These are phyloP conservation scores for Malania oleifera DNA, from an alignment of 164 flowering plant species.

Conservation along the genomic window DNA sequence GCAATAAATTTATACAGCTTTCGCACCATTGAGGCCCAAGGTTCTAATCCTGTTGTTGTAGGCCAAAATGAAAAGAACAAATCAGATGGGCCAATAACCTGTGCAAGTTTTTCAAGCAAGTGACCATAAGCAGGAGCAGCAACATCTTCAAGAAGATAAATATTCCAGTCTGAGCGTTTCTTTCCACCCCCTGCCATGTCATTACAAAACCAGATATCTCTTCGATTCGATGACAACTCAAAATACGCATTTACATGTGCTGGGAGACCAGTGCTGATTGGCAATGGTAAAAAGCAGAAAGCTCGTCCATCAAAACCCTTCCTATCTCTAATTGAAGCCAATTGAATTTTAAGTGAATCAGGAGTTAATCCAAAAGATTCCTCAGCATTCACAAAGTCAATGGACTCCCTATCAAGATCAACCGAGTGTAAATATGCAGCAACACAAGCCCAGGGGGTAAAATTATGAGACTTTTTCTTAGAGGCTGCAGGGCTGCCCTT, in stretches of 20 bases:
- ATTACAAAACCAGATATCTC: constrained; percentile 98
- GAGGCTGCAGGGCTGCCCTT: constrained; percentile 26
- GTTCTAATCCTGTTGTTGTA: constrained; percentile 42
- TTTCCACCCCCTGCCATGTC: constrained; percentile 99
- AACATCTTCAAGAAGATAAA: constrained; percentile 79
- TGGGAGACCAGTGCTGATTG: constrained; percentile 87
- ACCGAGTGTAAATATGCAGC: constrained; percentile 67
- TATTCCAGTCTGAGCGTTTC: constrained; percentile 92
- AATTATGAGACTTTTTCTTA: constrained; percentile 43
- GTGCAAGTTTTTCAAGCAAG: constrained; percentile 72
- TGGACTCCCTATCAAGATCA: constrained; percentile 25
- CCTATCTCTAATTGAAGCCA: constrained; percentile 23
- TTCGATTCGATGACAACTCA: constrained; percentile 91
- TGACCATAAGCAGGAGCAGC: constrained; percentile 89
- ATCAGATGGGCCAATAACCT: constrained; percentile 71
- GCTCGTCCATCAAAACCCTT: constrained; percentile 83
- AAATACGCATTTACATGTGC: constrained; percentile 92
- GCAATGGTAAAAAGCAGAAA: constrained; percentile 92
- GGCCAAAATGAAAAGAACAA: constrained; percentile 87
- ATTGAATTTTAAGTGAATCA: constrained; percentile 32
- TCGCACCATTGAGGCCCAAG: constrained; percentile 84
- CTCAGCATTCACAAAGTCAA: constrained; percentile 19
- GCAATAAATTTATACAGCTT: constrained; percentile 58
- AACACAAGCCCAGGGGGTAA: constrained; percentile 88
- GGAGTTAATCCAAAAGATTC: constrained; percentile 18